These are phyloP conservation scores for Aspergillus niger DNA, from an alignment of 2,329 filamentous ascomycete genomes.

Conservation along the genomic window DNA sequence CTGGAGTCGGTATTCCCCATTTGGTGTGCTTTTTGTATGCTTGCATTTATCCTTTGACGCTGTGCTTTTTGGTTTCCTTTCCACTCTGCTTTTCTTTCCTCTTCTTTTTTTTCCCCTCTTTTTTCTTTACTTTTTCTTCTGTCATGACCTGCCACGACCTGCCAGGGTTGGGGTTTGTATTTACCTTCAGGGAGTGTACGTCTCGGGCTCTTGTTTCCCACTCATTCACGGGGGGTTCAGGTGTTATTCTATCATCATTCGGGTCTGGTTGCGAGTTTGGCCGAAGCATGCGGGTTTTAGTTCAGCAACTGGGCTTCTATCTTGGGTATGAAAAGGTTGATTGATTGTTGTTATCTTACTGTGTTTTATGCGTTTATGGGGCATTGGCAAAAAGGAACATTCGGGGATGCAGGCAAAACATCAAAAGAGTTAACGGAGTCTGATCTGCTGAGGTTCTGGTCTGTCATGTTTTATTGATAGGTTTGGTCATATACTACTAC, in stretches of 20 bases:
- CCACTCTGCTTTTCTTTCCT: not conserved
- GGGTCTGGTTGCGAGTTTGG: conserved; percentile 23
- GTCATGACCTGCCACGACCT: conserved; percentile 11
- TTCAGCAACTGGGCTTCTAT: conserved; percentile 13
- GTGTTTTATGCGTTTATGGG: conserved; percentile 14
- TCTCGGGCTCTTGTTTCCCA: conserved; percentile 23
- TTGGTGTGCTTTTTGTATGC: conserved; percentile 23
- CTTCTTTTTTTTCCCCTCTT: conserved; percentile 1
- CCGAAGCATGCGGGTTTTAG: conserved; percentile 14
- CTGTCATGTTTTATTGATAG: conserved; percentile 13
- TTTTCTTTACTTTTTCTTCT: conserved; percentile 4
- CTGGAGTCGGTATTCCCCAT: conserved; percentile 33
- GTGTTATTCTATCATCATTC: conserved; percentile 22
- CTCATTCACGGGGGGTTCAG: conserved; percentile 21
- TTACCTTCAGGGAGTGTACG: conserved; percentile 19
- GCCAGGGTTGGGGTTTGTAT: conserved; percentile 18
- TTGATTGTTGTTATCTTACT: conserved; percentile 1
- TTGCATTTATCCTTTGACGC: conserved; percentile 11
- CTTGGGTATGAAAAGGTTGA: conserved; percentile 19
- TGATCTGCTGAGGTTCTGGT: conserved; percentile 22
- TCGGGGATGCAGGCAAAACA: conserved; percentile 23
- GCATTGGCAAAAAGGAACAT: conserved; percentile 21
- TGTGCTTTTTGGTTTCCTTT: conserved; percentile 11
- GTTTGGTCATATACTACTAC: conserved; percentile 2
- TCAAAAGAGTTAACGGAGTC: conserved; percentile 30